Conservation (phyloP, 768 basidiomycete species). For the Pholiota conissans region DNA sequence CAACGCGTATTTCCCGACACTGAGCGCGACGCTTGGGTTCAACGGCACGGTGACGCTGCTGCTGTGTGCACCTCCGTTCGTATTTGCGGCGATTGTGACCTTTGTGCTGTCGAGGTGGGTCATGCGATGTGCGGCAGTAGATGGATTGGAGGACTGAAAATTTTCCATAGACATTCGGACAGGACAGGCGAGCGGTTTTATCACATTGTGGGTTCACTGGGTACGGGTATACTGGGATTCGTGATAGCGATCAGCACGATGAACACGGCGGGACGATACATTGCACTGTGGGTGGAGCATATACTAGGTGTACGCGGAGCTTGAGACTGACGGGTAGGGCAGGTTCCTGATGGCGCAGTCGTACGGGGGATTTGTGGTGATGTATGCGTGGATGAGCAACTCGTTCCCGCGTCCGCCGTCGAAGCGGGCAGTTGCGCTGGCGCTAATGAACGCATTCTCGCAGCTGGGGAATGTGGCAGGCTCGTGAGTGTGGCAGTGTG, state of each 20-base stretch:
- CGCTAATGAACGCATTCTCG: conserved; percentile 77
- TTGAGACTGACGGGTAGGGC: conserved; percentile 25
- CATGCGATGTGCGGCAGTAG: not conserved
- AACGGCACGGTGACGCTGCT: conserved; percentile 64
- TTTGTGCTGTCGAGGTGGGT: conserved; percentile 50
- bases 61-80: conserved; percentile 79
- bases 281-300: conserved; percentile 50
- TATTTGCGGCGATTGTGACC: conserved; percentile 59
- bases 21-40: conserved; percentile 75
- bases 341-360: conserved; percentile 76
- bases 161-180: conserved; percentile 69
- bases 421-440: conserved; percentile 82
- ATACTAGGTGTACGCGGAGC: not conserved
- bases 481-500: conserved; percentile 48
- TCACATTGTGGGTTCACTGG: conserved; percentile 61
- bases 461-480: conserved; percentile 85
- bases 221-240: conserved; percentile 70
- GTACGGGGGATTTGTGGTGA: conserved; percentile 68
- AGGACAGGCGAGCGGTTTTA: conserved; percentile 69
- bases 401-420: conserved; percentile 73
- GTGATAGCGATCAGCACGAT: conserved; percentile 70
- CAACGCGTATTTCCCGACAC: conserved; percentile 84
- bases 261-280: conserved; percentile 69
- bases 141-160: not conserved
- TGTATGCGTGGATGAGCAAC: conserved; percentile 51